Conservation (phyloP, 1,139 yeast genomes). For the Eremothecium sinecaudum region DNA sequence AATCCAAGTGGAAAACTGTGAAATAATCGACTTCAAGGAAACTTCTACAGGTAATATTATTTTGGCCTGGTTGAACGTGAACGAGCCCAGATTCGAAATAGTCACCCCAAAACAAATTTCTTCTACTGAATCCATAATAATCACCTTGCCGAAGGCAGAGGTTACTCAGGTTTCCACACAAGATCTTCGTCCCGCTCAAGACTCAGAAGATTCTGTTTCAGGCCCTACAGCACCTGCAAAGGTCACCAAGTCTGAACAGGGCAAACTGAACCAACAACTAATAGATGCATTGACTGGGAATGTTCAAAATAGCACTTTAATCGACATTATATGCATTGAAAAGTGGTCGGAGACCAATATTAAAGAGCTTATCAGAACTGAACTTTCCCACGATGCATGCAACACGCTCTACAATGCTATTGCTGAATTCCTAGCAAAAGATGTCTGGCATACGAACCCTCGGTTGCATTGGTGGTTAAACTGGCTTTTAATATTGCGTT, state of each 20-base stretch:
- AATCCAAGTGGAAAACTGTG: conserved; percentile 19
- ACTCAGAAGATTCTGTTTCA: conserved; percentile 1
- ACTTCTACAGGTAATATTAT: conserved; percentile 14
- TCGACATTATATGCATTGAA: conserved; percentile 12
- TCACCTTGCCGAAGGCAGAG: neutral
- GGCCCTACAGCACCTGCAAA: conserved; percentile 12
- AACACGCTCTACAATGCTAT: conserved; percentile 15
- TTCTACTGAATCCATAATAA: conserved; percentile 13
- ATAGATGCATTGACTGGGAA: conserved; percentile 13
- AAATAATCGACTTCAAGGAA: conserved; percentile 22
- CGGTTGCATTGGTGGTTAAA: conserved; percentile 22
- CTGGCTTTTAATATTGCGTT: conserved; percentile 22
- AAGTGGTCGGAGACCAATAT: conserved; percentile 24
- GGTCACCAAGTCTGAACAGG: conserved; percentile 18
- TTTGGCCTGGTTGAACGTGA: conserved; percentile 30
- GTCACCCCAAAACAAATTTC: conserved; percentile 16
- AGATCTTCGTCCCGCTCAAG: neutral
- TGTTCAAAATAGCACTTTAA: conserved; percentile 11
- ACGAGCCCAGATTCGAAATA: conserved; percentile 27
- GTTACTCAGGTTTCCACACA: conserved; percentile 3
- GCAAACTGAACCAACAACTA: conserved; percentile 16
- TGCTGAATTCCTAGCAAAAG: conserved; percentile 14
- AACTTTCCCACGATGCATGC: conserved; percentile 13
- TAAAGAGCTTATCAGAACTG: conserved; percentile 16
- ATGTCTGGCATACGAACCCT: conserved; percentile 18